Percentiles rank a stretch among this genome's conserved stretches.
Conservation (phyloP, 164 flowering plant genomes). For the Cinnamomum chago region DNA sequence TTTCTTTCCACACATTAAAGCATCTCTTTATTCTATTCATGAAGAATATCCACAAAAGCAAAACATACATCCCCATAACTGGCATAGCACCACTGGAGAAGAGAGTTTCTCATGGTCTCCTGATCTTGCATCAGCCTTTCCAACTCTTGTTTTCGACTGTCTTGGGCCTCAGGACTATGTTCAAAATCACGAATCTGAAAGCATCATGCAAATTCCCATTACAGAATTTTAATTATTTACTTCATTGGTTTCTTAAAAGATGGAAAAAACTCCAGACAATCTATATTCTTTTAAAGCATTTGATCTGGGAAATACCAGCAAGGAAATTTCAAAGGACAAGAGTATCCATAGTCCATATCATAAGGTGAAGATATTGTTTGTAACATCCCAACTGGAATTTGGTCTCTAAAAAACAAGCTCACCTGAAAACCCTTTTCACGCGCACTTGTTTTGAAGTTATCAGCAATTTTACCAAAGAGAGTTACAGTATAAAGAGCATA, state of each 20-base stretch:
- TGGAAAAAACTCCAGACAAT: not conserved
- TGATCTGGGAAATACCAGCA: not conserved
- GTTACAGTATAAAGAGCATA: conserved; percentile 91
- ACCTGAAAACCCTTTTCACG: conserved; percentile 93
- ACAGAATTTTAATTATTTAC: no score
- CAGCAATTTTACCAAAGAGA: conserved; percentile 78
- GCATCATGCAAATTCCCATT: no score
- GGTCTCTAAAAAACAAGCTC: conserved; percentile 16
- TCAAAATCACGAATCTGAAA: conserved; percentile 92
- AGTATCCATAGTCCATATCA: not conserved
- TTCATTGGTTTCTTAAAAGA: not conserved
- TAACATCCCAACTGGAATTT: no score
- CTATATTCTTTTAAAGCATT: not conserved
- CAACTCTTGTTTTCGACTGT: conserved; percentile 65
- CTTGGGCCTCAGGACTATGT: conserved; percentile 81
- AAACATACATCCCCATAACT: conserved; percentile 89
- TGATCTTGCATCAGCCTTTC: conserved; percentile 78
- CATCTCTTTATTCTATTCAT: no score
- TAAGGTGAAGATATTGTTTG: no score
- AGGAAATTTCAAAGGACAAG: not conserved
- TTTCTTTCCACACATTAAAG: no score
- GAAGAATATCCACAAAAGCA: not conserved
- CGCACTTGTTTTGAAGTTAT: conserved; percentile 76
- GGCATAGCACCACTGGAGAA: conserved; percentile 90
- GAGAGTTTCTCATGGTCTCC: conserved; percentile 69